Percentiles rank a stretch among this genome's conserved stretches.
Evolutionary conservation across 257 asterid species (phyloP).

Genomic region (Linderniella brevidens): DNA sequence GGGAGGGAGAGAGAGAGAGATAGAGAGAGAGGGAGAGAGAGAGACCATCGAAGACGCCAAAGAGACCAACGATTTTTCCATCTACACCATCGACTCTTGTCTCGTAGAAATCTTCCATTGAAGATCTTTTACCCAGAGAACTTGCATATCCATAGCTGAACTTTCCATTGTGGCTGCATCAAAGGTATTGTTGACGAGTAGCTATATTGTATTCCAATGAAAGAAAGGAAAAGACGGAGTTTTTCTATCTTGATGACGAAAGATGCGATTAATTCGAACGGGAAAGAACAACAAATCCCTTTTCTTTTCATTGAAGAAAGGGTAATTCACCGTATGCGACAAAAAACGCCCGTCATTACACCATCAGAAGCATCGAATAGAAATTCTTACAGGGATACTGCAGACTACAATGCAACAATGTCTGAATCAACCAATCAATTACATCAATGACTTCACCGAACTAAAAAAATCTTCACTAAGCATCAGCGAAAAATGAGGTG

Average conservation of each 20-base stretch:
- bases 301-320: too few relatives aligned
- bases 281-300: neutral
- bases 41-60: slow-evolving; percentile 92
- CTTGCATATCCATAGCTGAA: slow-evolving; percentile 98
- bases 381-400: too few relatives aligned
- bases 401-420: too few relatives aligned
- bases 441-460: too few relatives aligned
- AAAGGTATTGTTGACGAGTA: too few relatives aligned
- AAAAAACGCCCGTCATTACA: too few relatives aligned
- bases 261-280: neutral
- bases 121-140: slow-evolving; percentile 89
- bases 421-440: neutral
- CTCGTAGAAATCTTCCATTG: slow-evolving; percentile 98
- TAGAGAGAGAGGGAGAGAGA: slow-evolving; percentile 2
- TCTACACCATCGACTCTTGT: slow-evolving; percentile 96
- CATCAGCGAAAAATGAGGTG: too few relatives aligned
- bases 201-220: too few relatives aligned
- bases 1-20: slow-evolving; percentile 13
- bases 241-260: slow-evolving; percentile 2
- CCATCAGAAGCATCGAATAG: too few relatives aligned
- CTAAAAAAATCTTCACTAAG: neutral
- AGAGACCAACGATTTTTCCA: slow-evolving; percentile 92
- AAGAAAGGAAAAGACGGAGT: too few relatives aligned
- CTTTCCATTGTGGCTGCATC: slow-evolving; percentile 80
- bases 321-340: too few relatives aligned